Evolutionary conservation across 2,329 filamentous ascomycete species (phyloP).

Genomic region (Akanthomyces lecanii): DNA sequence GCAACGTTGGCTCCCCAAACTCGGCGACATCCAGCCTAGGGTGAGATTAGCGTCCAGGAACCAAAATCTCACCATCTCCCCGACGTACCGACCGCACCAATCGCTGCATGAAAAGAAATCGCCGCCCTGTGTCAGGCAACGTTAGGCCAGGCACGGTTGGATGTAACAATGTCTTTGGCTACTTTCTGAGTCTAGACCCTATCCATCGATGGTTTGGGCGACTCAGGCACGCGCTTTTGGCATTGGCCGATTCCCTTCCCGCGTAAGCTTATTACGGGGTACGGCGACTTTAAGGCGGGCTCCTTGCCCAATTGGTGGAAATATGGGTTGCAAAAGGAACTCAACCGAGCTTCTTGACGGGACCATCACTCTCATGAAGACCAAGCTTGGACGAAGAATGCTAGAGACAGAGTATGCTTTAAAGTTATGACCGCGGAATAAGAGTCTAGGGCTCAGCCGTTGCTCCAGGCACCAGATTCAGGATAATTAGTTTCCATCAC

Average conservation of each 20-base stretch:
- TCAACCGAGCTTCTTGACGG: neutral
- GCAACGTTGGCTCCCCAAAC: slow-evolving; percentile 2
- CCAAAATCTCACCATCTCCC: slow-evolving; percentile 13
- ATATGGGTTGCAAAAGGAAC: neutral
- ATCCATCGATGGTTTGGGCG: neutral
- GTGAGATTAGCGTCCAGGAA: neutral
- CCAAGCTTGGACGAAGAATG: neutral
- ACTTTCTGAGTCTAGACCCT: neutral
- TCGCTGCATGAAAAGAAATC: neutral
- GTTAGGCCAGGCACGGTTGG: neutral
- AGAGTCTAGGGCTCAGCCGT: neutral
- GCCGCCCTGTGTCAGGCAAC: neutral
- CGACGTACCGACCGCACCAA: neutral
- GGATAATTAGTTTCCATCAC: neutral
- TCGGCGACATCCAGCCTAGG: neutral
- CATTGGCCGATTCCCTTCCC: neutral
- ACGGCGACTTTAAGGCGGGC: neutral
- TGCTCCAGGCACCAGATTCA: neutral
- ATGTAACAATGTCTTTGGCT: neutral
- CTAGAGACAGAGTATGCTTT: neutral
- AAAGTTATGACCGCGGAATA: neutral
- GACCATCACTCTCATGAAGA: neutral
- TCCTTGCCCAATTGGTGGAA: slow-evolving; percentile 9
- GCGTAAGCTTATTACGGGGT: slow-evolving; percentile 11
- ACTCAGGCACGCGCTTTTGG: slow-evolving; percentile 1